Evolutionary conservation across 1,139 yeast genomes (phyloP), one percentile per base, ranked within the genome.

Genomic region (Lodderomyces beijingensis): DNA sequence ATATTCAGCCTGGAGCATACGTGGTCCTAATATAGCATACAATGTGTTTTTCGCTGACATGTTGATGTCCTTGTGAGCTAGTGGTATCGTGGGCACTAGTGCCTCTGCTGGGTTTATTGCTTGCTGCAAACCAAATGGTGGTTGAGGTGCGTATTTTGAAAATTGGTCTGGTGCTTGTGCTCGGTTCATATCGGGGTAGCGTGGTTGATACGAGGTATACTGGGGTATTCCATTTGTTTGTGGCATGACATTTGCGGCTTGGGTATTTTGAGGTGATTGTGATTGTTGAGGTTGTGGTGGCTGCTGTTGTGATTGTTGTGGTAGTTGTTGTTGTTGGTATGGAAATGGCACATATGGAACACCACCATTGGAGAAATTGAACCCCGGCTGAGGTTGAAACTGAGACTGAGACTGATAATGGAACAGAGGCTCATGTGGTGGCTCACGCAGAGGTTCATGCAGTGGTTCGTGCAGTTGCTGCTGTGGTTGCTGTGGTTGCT

Each of bases 1-100:
- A 36, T 57, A 57, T 6, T 45, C 36, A 1, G 61, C 57, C 3
- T 45, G 41, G 19, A 55, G 34, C 23, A 48, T 49, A 28, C 45
- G 38, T 23, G 47, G 47, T 4, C 59, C 59, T 22, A 57, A 41
- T 9, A 53, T 27, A 3, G 62, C 57, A 29, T 52, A 52, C 27
- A 57, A 44, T n/a, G 47, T 50, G 36, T 49, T 55, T 35, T 49
- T 55, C 10, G 62, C 57, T 28, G 44, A 42, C 31, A 38, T 43
- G 34, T 54, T 57, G 25, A 50, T 43, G 2, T 24, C 28, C 33
- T 33, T 35, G 6, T 25, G 12, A 5, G 29, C 16, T 7, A 30
- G 18, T 24, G 33, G 28, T 19, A 30, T 24, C 3, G 18, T 25
- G n/a, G 29, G 29, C 8, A 23, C 12, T 7, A 7, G 10, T 7